phyloP scores from a whole-genome alignment of 2,329 filamentous ascomycete genomes.

The Bretziella fagacearum region DNA sequence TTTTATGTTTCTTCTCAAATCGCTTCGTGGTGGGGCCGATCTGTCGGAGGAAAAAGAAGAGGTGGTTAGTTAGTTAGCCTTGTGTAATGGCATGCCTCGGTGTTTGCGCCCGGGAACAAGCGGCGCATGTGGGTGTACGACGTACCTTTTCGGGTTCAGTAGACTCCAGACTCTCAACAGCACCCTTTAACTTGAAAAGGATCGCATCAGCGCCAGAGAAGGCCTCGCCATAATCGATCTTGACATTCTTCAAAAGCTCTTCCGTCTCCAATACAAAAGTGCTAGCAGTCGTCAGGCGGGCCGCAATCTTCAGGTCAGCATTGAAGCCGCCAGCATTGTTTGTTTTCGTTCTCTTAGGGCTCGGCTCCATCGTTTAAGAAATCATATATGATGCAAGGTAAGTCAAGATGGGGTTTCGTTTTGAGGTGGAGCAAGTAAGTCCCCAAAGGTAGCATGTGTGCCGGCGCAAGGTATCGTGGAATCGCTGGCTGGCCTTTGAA shows the following conservation, averaged over 20 bases:
- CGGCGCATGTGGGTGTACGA: slow-evolving; percentile 7
- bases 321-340: slow-evolving; percentile 26
- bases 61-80: background rate
- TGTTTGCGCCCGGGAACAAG: no score
- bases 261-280: slow-evolving; percentile 43
- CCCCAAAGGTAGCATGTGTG: background rate
- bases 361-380: slow-evolving; percentile 26
- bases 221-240: slow-evolving; percentile 32
- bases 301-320: slow-evolving; percentile 25
- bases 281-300: slow-evolving; percentile 30
- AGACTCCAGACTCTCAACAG: slow-evolving; percentile 33
- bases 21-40: slow-evolving; percentile 50
- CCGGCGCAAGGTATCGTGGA: background rate
- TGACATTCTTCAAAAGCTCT: slow-evolving; percentile 39
- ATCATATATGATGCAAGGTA: no score
- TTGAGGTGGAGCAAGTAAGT: no score
- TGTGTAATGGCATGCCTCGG: no score
- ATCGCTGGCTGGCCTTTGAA: background rate
- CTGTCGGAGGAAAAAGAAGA: slow-evolving; percentile 25
- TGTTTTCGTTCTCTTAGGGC: slow-evolving; percentile 33
- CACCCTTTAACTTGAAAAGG: slow-evolving; percentile 34
- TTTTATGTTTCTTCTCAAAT: slow-evolving; percentile 48
- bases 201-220: slow-evolving; percentile 32
- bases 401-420: no score
- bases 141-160: slow-evolving; percentile 36